phyloP scores from a whole-genome alignment of 805 yeast species.

The Vanderwaltozyma tropicalis region DNA sequence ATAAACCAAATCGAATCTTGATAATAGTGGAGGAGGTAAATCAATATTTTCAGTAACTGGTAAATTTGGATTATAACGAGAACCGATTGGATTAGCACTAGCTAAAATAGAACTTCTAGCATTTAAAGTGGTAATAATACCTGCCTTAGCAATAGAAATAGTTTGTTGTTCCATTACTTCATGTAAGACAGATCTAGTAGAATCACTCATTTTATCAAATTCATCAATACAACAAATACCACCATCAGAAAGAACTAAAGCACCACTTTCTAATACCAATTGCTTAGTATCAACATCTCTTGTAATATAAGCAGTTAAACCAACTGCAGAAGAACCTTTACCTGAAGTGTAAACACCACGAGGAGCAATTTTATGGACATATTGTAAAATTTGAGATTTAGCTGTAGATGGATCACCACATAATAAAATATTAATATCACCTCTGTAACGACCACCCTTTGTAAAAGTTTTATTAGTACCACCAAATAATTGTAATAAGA shows the following conservation, averaged over 20 bases:
- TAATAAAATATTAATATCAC: constrained; percentile 81
- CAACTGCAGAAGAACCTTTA: constrained; percentile 98
- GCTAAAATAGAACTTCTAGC: constrained; percentile 95
- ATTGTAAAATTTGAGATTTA: constrained; percentile 86
- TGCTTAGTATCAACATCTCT: constrained; percentile 91
- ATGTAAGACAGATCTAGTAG: constrained; percentile 88
- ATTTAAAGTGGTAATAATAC: constrained; percentile 91
- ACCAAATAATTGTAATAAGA: constrained; percentile 84
- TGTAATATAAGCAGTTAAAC: constrained; percentile 93
- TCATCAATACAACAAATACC: constrained; percentile 99
- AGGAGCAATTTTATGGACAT: constrained; percentile 95
- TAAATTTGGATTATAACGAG: constrained; percentile 86
- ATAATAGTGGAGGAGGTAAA: constrained; percentile 88
- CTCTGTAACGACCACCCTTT: constrained; percentile 92
- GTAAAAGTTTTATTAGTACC: constrained; percentile 83
- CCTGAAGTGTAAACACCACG: constrained; percentile 97
- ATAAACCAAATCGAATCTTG: constrained; percentile 92
- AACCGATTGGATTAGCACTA: constrained; percentile 93
- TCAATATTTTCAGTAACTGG: constrained; percentile 95
- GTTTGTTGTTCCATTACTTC: constrained; percentile 99
- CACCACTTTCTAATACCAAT: constrained; percentile 90
- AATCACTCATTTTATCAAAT: constrained; percentile 93
- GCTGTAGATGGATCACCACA: constrained; percentile 99
- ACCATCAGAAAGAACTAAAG: constrained; percentile 90
- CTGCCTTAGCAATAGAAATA: constrained; percentile 95